Conservation (phyloP, 225 moss, liverwort and hornwort species). For the Straminergon stramineum region DNA sequence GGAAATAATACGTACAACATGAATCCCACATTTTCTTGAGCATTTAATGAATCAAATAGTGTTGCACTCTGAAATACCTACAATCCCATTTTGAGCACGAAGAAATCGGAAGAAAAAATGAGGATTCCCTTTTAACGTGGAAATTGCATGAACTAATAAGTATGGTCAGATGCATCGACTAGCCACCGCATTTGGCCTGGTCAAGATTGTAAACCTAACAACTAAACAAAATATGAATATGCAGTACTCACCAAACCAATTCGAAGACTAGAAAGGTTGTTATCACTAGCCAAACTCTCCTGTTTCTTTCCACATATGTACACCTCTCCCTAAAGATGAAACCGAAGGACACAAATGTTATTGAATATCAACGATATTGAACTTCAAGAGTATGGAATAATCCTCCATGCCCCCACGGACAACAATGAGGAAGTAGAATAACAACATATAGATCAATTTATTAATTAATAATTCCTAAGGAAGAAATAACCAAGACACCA, state of each 20-base stretch:
- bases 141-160: neutral
- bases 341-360: neutral
- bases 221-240: neutral
- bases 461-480: neutral
- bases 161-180: neutral
- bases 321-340: constrained; percentile 58
- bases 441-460: neutral
- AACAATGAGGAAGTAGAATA: neutral
- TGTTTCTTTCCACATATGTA: constrained; percentile 68
- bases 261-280: constrained; percentile 51
- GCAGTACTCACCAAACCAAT: constrained; percentile 74
- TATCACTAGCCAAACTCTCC: constrained; percentile 84
- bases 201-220: neutral
- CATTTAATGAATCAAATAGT: constrained; percentile 88
- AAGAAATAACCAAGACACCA: neutral
- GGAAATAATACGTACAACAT: constrained; percentile 63
- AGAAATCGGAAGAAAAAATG: neutral
- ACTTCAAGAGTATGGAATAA: neutral
- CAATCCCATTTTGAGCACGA: neutral
- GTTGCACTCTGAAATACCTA: constrained; percentile 98
- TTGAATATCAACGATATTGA: neutral
- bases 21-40: constrained; percentile 91
- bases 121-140: neutral
- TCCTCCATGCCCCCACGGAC: neutral
- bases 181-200: neutral